Evolutionary conservation across 805 yeast species (phyloP).

Genomic region (Scheffersomyces coipomensis): DNA sequence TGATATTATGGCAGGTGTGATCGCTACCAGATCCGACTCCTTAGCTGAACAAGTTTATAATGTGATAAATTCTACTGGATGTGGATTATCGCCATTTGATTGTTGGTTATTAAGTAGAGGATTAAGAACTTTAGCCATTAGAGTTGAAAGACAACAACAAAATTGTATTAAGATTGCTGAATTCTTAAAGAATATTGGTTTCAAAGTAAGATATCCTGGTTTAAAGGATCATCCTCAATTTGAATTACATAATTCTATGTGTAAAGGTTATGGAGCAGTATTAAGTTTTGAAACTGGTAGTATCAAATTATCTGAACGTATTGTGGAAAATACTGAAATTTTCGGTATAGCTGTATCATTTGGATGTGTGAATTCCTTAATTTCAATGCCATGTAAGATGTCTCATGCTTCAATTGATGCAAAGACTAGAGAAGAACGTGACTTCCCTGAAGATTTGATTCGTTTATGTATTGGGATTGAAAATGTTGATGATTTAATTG

Average conservation of each 20-base stretch:
- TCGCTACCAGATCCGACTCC: constrained; percentile 64
- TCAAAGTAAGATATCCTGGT: constrained; percentile 85
- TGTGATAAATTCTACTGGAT: constrained; percentile 86
- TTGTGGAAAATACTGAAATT: constrained; percentile 72
- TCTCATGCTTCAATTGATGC: constrained; percentile 96
- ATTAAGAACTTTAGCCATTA: constrained; percentile 78
- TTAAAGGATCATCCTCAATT: constrained; percentile 78
- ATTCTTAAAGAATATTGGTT: constrained; percentile 65
- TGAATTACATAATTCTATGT: constrained; percentile 71
- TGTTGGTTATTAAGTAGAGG: constrained; percentile 89
- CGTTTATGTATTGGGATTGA: constrained; percentile 93
- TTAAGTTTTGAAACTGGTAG: constrained; percentile 85
- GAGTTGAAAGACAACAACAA: constrained; percentile 84
- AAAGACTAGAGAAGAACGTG: constrained; percentile 80
- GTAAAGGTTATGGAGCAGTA: constrained; percentile 88
- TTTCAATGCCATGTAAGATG: constrained; percentile 94
- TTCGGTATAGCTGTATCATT: constrained; percentile 91
- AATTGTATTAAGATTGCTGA: constrained; percentile 76
- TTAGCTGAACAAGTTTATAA: constrained; percentile 70
- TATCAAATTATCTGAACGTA: constrained; percentile 59
- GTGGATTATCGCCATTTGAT: constrained; percentile 90
- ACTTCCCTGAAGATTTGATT: constrained; percentile 87
- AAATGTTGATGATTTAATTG: constrained; percentile 72
- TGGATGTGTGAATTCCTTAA: constrained; percentile 90
- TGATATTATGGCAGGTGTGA: constrained; percentile 93